phyloP scores from a whole-genome alignment of 2,329 filamentous ascomycete genomes.

The Sclerotinia nivalis region DNA sequence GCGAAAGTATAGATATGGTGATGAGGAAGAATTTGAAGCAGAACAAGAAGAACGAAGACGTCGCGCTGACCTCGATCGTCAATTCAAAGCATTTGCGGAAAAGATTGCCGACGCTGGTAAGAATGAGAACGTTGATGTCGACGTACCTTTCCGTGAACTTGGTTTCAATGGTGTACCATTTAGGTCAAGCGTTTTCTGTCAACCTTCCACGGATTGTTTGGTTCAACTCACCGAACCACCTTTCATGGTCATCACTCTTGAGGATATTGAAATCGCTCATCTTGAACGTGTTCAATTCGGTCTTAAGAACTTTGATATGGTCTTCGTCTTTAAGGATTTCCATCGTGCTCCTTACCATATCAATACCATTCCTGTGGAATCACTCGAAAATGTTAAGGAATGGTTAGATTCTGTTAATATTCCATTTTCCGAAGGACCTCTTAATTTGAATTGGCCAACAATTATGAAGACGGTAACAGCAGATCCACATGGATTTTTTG shows the following conservation, averaged over 20 bases:
- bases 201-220: conserved; percentile 93
- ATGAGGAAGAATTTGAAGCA: conserved; percentile 97
- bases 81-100: conserved; percentile 95
- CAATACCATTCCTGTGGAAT: conserved; percentile 97
- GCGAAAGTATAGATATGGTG: conserved; percentile 94
- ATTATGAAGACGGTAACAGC: conserved; percentile 99
- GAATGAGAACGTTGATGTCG: conserved; percentile 86
- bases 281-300: conserved; percentile 95
- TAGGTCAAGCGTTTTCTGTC: conserved; percentile 91
- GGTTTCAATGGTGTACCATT: conserved; percentile 97
- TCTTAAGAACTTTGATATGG: conserved; percentile 97
- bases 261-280: conserved; percentile 95
- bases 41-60: conserved; percentile 95
- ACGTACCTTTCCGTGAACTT: conserved; percentile 94
- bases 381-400: conserved; percentile 92
- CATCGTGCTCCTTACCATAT: conserved; percentile 86
- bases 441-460: conserved; percentile 97
- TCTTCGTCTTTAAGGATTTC: conserved; percentile 98
- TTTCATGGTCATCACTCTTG: conserved; percentile 92
- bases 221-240: conserved; percentile 97
- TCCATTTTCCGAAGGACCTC: conserved; percentile 86
- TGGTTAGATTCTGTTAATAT: conserved; percentile 97
- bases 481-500: conserved; percentile 93
- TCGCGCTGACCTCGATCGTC: conserved; percentile 86
- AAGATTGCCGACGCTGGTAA: conserved; percentile 96